These are phyloP conservation scores for Cornus suecica DNA, from an alignment of 148 eudicot species.

Conservation along the genomic window DNA sequence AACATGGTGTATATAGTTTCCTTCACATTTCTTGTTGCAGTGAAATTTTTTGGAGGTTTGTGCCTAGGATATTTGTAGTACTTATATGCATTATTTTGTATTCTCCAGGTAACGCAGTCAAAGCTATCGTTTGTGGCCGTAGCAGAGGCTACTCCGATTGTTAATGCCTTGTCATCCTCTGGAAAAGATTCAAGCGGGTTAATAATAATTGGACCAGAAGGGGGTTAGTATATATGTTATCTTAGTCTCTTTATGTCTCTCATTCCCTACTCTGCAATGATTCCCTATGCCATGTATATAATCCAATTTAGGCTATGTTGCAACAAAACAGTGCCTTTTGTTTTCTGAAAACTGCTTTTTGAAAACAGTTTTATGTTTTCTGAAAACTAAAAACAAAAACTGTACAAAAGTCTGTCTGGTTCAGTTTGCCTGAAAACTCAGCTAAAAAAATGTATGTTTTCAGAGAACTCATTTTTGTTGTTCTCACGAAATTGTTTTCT, in stretches of 20 bases:
- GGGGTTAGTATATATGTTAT: constrained; percentile 53
- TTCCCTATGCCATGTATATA: background rate
- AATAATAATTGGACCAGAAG: constrained; percentile 95
- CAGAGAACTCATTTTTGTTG: too few relatives aligned
- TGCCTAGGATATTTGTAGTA: background rate
- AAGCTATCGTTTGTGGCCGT: constrained; percentile 74
- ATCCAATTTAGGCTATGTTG: background rate
- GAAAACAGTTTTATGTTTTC: too few relatives aligned
- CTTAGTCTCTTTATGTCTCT: background rate
- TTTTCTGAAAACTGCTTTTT: too few relatives aligned
- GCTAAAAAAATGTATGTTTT: too few relatives aligned
- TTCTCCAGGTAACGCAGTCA: constrained; percentile 53
- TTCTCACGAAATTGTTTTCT: too few relatives aligned
- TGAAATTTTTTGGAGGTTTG: background rate
- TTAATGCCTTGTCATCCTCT: constrained; percentile 45
- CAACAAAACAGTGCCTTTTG: background rate
- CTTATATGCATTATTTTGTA: constrained; percentile 11
- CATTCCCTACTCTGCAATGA: too few relatives aligned
- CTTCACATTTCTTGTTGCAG: background rate
- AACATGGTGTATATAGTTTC: background rate
- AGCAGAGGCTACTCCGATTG: constrained; percentile 79
- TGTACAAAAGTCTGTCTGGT: too few relatives aligned
- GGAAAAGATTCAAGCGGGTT: constrained; percentile 48
- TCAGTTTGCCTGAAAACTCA: too few relatives aligned
- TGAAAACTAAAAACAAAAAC: too few relatives aligned